These are phyloP conservation scores for Nakazawaea siamensis DNA, from an alignment of 805 yeast genomes.

Conservation along the genomic window DNA sequence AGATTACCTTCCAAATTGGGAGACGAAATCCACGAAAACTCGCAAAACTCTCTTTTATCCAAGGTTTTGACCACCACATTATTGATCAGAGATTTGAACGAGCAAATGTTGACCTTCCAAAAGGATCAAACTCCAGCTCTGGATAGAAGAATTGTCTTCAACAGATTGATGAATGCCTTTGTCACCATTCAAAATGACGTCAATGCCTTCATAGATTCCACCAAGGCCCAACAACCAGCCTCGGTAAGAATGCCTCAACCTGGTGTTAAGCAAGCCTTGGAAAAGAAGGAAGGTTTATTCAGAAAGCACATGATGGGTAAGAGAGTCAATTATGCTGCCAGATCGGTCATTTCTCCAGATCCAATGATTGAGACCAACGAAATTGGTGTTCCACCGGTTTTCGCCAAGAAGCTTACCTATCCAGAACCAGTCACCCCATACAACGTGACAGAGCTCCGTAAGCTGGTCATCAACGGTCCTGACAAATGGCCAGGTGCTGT, in stretches of 20 bases:
- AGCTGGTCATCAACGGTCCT: slow-evolving; percentile 96
- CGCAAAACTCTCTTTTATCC: slow-evolving; percentile 83
- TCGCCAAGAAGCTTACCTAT: slow-evolving; percentile 89
- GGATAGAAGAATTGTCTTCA: slow-evolving; percentile 71
- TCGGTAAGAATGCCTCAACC: slow-evolving; percentile 68
- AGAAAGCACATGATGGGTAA: slow-evolving; percentile 99
- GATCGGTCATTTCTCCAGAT: slow-evolving; percentile 98
- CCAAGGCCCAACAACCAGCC: slow-evolving; percentile 71
- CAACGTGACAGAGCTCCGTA: slow-evolving; percentile 83
- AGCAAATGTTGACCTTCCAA: slow-evolving; percentile 61
- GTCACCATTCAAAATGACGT: slow-evolving; percentile 94
- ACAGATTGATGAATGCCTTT: slow-evolving; percentile 90
- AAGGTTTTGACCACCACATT: slow-evolving; percentile 74
- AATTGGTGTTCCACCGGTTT: slow-evolving; percentile 98
- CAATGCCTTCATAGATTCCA: slow-evolving; percentile 85
- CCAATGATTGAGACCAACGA: slow-evolving; percentile 97
- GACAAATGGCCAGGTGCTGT: slow-evolving; percentile 98
- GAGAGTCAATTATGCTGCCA: slow-evolving; percentile 97
- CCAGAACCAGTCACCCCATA: slow-evolving; percentile 97
- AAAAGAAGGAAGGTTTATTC: slow-evolving; percentile 96
- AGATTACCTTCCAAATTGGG: slow-evolving; percentile 95
- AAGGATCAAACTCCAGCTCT: slow-evolving; percentile 54
- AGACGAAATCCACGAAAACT: slow-evolving; percentile 90
- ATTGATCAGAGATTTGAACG: slow-evolving; percentile 82
- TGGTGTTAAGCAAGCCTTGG: slow-evolving; percentile 95